Percentiles rank a stretch among this genome's conserved stretches.
These are phyloP conservation scores for Avena eriantha DNA, from an alignment of 176 grass and related monocot species.

Conservation along the genomic window DNA sequence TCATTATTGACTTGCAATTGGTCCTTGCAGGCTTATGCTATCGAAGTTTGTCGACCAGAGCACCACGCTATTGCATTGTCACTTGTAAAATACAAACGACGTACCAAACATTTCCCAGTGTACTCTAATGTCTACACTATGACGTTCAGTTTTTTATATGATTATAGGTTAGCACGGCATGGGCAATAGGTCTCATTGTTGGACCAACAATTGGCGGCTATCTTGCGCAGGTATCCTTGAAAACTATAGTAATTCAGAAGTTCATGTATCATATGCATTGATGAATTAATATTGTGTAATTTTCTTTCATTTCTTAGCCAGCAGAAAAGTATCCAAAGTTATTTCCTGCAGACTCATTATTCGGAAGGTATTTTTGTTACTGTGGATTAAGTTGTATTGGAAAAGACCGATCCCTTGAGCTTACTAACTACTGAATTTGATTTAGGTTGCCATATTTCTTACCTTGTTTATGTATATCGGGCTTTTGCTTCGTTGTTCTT, in stretches of 20 bases:
- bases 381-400: background rate
- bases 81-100: conserved; percentile 46
- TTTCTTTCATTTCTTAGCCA: conserved; percentile 44
- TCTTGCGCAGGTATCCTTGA: conserved; percentile 59
- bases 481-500: conserved; percentile 51
- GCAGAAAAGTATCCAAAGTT: conserved; percentile 66
- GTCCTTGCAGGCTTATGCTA: conserved; percentile 61
- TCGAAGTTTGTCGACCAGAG: conserved; percentile 71
- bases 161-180: conserved; percentile 42
- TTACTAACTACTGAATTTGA: background rate
- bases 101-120: background rate
- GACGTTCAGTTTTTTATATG: conserved; percentile 6
- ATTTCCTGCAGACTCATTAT: conserved; percentile 62
- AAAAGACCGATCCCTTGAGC: background rate
- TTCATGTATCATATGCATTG: background rate
- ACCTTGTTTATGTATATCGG: conserved; percentile 61
- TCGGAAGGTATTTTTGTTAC: conserved; percentile 58
- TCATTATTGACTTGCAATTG: background rate
- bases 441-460: conserved; percentile 86
- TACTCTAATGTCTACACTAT: background rate
- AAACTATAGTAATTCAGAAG: background rate
- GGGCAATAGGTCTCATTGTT: conserved; percentile 78
- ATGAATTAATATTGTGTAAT: background rate
- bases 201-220: conserved; percentile 68
- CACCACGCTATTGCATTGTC: conserved; percentile 67